Conservation (phyloP, 345 rosid species). For the Linum tenue region DNA sequence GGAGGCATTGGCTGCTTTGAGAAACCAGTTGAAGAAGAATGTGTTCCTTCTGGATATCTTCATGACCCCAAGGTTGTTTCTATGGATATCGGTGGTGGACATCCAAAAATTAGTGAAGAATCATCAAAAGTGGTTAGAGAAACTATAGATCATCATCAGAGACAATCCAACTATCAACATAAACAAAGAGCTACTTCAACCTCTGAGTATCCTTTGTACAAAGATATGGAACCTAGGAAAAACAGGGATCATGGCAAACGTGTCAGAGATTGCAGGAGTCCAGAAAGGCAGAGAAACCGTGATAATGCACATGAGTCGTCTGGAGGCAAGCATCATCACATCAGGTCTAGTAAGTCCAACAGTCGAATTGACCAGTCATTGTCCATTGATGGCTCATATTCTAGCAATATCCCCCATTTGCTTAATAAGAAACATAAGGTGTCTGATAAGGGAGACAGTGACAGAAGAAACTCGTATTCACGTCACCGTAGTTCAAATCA, state of each 20-base stretch:
- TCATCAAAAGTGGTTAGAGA: slow-evolving; percentile 18
- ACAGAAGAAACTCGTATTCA: slow-evolving; percentile 16
- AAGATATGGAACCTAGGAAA: slow-evolving; percentile 18
- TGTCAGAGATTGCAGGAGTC: slow-evolving; percentile 12
- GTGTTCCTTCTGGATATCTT: slow-evolving; percentile 20
- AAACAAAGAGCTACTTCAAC: slow-evolving; percentile 17
- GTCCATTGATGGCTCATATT: slow-evolving; percentile 16
- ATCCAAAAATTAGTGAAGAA: slow-evolving; percentile 15
- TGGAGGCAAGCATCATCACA: slow-evolving; percentile 24
- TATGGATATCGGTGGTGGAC: slow-evolving; percentile 11
- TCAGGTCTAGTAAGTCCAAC: slow-evolving; percentile 28
- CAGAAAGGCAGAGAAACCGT: slow-evolving; percentile 11
- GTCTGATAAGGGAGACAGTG: slow-evolving; percentile 19
- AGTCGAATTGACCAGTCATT: slow-evolving; percentile 24
- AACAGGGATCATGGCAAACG: slow-evolving; percentile 10
- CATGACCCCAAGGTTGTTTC: slow-evolving; percentile 10
- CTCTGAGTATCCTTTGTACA: slow-evolving; percentile 20
- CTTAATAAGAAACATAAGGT: slow-evolving; percentile 12
- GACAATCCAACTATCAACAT: slow-evolving; percentile 22
- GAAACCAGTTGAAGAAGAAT: slow-evolving; percentile 36
- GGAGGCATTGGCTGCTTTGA: slow-evolving; percentile 87
- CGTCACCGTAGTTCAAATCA: slow-evolving; percentile 18
- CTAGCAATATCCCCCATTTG: slow-evolving; percentile 13
- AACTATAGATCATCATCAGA: slow-evolving; percentile 18
- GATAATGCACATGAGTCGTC: slow-evolving; percentile 25